phyloP scores from a whole-genome alignment of 129 eudicot genomes.

The Smallanthus sonchifolius region DNA sequence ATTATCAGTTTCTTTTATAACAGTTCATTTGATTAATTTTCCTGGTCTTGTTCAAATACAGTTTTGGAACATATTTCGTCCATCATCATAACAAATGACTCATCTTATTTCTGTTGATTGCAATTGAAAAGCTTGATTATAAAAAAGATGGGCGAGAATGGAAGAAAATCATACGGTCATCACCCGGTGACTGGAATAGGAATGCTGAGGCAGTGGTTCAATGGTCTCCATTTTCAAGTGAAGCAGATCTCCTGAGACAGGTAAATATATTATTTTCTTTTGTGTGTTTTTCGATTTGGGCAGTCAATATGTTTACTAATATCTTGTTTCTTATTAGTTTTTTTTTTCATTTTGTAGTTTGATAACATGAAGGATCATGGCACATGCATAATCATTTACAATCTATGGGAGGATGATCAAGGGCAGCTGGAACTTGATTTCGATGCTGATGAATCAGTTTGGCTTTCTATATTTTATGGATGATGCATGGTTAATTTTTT shows the following conservation, averaged over 20 bases:
- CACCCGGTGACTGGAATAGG: constrained; percentile 61
- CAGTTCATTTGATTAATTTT: not conserved
- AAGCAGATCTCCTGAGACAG: constrained; percentile 77
- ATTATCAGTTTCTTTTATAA: not conserved
- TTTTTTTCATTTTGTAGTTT: constrained; percentile 44
- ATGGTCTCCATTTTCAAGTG: constrained; percentile 96
- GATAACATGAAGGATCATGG: constrained; percentile 79
- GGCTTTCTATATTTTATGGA: not conserved
- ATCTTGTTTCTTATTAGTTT: constrained; percentile 5
- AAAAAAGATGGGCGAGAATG: constrained; percentile 45
- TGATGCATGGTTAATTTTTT: not conserved
- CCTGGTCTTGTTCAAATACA: not conserved
- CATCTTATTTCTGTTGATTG: constrained; percentile 7
- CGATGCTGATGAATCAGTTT: constrained; percentile 67
- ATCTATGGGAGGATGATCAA: constrained; percentile 98
- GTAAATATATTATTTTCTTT: constrained; percentile 22
- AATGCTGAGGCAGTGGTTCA: constrained; percentile 66
- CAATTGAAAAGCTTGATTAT: constrained; percentile 63
- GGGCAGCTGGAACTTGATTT: constrained; percentile 91
- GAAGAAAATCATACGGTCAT: constrained; percentile 62
- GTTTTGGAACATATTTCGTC: not conserved
- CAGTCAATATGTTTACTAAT: not conserved
- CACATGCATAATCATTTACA: constrained; percentile 75
- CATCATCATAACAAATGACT: constrained; percentile 5
- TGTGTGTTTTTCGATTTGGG: not conserved